Evolutionary conservation across 148 eudicot genomes (phyloP).

Genomic region (Fagopyrum tataricum): DNA sequence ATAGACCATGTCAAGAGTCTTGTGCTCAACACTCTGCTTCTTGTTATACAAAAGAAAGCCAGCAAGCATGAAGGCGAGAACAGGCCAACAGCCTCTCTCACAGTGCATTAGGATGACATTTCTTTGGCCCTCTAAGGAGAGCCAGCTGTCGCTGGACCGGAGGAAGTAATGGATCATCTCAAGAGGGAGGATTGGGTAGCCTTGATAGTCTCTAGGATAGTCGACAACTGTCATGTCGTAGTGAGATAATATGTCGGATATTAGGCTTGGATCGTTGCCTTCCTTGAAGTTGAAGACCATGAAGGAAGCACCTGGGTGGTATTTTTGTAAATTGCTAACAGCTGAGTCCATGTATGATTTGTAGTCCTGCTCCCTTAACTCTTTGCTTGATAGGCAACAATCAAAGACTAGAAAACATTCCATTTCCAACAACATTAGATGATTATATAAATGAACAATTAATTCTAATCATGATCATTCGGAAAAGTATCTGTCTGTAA

Average conservation of each 20-base stretch:
- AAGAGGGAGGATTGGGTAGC: slow-evolving; percentile 49
- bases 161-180: slow-evolving; percentile 55
- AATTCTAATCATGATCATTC: not conserved
- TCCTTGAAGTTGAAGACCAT: slow-evolving; percentile 61
- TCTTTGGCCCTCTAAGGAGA: slow-evolving; percentile 43
- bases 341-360: slow-evolving; percentile 36
- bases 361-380: slow-evolving; percentile 31
- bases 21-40: slow-evolving; percentile 39
- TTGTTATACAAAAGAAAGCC: slow-evolving; percentile 53
- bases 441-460: no score
- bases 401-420: slow-evolving; percentile 56
- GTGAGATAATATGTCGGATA: slow-evolving; percentile 43
- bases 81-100: slow-evolving; percentile 71
- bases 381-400: slow-evolving; percentile 48
- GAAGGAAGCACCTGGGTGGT: slow-evolving; percentile 54
- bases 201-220: slow-evolving; percentile 53
- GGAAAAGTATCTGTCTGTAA: no score
- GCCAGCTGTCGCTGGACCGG: slow-evolving; percentile 60
- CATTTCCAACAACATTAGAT: not conserved
- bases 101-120: slow-evolving; percentile 71
- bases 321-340: slow-evolving; percentile 36
- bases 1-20: slow-evolving; percentile 53
- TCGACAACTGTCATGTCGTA: slow-evolving; percentile 63
- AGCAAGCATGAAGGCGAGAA: slow-evolving; percentile 66
- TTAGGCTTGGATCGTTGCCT: slow-evolving; percentile 27